A percentile compares a stretch with the other conserved stretches of the same genome.
phyloP scores from a whole-genome alignment of 306 rosid species.

The Mimosa bimucronata region DNA sequence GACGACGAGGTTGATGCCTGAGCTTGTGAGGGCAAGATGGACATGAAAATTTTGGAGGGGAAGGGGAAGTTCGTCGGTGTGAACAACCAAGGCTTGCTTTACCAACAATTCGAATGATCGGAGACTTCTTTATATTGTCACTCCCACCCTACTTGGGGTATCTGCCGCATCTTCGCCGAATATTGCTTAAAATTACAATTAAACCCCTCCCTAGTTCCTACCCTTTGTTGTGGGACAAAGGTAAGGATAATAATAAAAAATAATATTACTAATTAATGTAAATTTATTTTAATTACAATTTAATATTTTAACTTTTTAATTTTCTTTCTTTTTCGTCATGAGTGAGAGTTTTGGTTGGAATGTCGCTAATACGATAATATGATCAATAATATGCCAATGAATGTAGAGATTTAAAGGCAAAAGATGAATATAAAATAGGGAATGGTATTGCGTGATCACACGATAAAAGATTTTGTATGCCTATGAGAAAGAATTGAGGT shows the following conservation, averaged over 20 bases:
- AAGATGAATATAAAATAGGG: too few relatives aligned
- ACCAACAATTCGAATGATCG: neutral
- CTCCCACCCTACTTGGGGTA: neutral
- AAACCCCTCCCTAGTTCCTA: constrained; percentile 3
- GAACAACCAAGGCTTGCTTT: constrained; percentile 5
- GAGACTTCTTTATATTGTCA: neutral
- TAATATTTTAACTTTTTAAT: too few relatives aligned
- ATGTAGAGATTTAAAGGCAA: too few relatives aligned
- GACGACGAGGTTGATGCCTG: constrained; percentile 68
- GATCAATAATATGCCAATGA: too few relatives aligned
- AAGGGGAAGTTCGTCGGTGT: constrained; percentile 32
- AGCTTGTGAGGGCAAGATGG: constrained; percentile 91
- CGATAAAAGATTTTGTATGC: too few relatives aligned
- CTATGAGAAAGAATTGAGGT: too few relatives aligned
- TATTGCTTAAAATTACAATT: constrained; percentile 17
- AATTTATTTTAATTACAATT: too few relatives aligned
- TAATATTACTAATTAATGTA: too few relatives aligned
- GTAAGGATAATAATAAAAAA: neutral
- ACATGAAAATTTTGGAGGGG: constrained; percentile 73
- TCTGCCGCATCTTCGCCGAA: constrained; percentile 41
- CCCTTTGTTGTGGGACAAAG: neutral
- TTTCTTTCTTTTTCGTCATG: too few relatives aligned
- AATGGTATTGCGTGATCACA: too few relatives aligned
- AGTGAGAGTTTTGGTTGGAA: too few relatives aligned
- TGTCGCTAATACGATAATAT: too few relatives aligned